A percentile compares a stretch with the other conserved stretches of the same genome.
Evolutionary conservation across 495 filamentous ascomycete genomes (phyloP).

Genomic region (Podospora conica): DNA sequence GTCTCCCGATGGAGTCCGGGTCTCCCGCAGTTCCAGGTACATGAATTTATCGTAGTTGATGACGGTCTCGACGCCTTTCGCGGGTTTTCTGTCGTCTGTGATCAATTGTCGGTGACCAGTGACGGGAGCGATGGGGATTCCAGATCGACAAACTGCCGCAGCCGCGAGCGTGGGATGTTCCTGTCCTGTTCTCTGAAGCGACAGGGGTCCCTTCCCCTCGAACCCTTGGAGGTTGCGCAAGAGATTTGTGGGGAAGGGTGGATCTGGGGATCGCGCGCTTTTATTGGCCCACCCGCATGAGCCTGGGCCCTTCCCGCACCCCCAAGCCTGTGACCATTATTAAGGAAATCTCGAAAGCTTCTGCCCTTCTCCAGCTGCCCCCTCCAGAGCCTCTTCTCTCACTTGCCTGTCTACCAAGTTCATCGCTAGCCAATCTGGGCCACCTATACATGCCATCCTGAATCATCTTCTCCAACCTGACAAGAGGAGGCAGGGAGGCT

Average conservation of each 20-base stretch:
- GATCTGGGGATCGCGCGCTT: not conserved
- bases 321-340: not conserved
- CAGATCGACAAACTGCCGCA: conserved; percentile 1
- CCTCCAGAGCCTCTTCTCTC: not conserved
- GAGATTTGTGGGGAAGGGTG: conserved; percentile 3
- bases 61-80: not conserved
- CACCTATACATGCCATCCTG: not conserved
- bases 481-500: not conserved
- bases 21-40: not conserved
- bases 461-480: not conserved
- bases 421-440: not conserved
- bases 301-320: conserved; percentile 5
- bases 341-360: conserved; percentile 7
- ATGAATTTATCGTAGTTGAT: not conserved
- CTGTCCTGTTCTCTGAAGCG: not conserved
- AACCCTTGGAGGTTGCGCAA: not conserved
- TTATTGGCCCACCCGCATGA: not conserved
- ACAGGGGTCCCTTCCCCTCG: not conserved
- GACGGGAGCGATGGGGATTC: conserved; percentile 2
- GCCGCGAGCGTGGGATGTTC: conserved; percentile 8
- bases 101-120: too few relatives aligned
- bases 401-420: not conserved
- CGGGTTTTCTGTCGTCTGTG: not conserved
- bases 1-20: not conserved
- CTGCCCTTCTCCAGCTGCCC: not conserved